phyloP scores from a whole-genome alignment of 441 rosid genomes.

The Erodium moschatum region DNA sequence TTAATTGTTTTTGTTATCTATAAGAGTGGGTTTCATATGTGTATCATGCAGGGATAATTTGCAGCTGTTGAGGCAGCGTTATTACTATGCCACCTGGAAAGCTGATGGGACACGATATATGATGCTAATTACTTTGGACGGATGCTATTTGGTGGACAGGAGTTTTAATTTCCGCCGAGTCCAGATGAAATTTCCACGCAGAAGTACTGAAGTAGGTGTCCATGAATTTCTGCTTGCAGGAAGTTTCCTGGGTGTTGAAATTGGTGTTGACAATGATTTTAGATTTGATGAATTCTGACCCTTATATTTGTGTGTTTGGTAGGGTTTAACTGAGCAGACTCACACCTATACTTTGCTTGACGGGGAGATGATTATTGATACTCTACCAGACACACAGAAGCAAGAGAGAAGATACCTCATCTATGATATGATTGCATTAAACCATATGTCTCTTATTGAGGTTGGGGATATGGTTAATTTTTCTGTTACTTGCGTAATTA shows the following conservation, averaged over 20 bases:
- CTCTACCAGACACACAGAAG: slow-evolving; percentile 76
- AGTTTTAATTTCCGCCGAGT: slow-evolving; percentile 83
- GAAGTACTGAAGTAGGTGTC: slow-evolving; percentile 54
- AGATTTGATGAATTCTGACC: slow-evolving; percentile 14
- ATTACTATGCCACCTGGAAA: slow-evolving; percentile 98
- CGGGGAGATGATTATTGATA: slow-evolving; percentile 97
- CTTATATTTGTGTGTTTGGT: slow-evolving; percentile 22
- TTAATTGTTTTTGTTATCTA: not conserved
- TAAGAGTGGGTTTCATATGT: slow-evolving; percentile 14
- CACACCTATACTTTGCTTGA: slow-evolving; percentile 89
- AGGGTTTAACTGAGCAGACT: slow-evolving; percentile 68
- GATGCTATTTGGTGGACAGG: slow-evolving; percentile 84
- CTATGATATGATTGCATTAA: slow-evolving; percentile 89
- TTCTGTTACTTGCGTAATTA: not conserved
- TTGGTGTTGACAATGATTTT: slow-evolving; percentile 14
- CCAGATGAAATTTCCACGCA: slow-evolving; percentile 93
- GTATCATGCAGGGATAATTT: slow-evolving; percentile 64
- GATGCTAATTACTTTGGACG: slow-evolving; percentile 88
- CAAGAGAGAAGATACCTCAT: slow-evolving; percentile 97
- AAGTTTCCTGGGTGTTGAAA: slow-evolving; percentile 18
- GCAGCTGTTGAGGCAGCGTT: slow-evolving; percentile 82
- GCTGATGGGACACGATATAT: slow-evolving; percentile 98
- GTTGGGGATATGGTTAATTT: slow-evolving; percentile 31
- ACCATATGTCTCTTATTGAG: slow-evolving; percentile 68
- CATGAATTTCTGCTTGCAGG: slow-evolving; percentile 17